Conservation (phyloP, 495 filamentous ascomycete species). For the Daldinia loculata region DNA sequence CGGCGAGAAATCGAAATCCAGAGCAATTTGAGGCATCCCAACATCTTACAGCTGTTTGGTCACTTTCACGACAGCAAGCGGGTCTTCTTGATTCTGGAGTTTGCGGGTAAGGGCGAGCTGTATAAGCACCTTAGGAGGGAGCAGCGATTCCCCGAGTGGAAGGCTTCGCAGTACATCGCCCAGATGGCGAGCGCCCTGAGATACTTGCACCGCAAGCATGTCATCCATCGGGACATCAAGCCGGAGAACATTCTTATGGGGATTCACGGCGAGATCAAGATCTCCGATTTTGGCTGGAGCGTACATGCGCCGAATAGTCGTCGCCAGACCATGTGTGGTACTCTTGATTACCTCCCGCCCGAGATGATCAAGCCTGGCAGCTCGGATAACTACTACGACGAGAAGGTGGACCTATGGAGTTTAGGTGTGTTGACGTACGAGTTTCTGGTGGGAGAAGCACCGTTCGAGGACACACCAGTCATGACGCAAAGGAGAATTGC, state of each 20-base stretch:
- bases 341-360: conserved; percentile 94
- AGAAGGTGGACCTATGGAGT: conserved; percentile 97
- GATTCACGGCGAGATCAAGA: conserved; percentile 98
- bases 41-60: conserved; percentile 91
- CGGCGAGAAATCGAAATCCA: conserved; percentile 98
- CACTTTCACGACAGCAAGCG: conserved; percentile 98
- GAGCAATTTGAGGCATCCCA: conserved; percentile 93
- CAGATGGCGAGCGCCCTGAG: conserved; percentile 95
- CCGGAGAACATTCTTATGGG: conserved; percentile 98
- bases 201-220: conserved; percentile 96
- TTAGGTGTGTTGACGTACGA: conserved; percentile 96
- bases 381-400: conserved; percentile 85
- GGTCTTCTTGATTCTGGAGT: conserved; percentile 95
- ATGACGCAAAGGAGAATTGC: conserved; percentile 95
- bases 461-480: conserved; percentile 93
- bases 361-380: conserved; percentile 91
- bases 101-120: conserved; percentile 92
- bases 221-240: conserved; percentile 99
- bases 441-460: conserved; percentile 93
- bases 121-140: conserved; percentile 96
- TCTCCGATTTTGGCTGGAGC: conserved; percentile 98
- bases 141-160: conserved; percentile 91
- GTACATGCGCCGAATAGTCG: conserved; percentile 97
- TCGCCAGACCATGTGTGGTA: conserved; percentile 95
- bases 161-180: conserved; percentile 96